Evolutionary conservation across 2,329 filamentous ascomycete genomes (phyloP), one percentile per base, ranked within the genome.

Genomic region (Blastomyces percursus): DNA sequence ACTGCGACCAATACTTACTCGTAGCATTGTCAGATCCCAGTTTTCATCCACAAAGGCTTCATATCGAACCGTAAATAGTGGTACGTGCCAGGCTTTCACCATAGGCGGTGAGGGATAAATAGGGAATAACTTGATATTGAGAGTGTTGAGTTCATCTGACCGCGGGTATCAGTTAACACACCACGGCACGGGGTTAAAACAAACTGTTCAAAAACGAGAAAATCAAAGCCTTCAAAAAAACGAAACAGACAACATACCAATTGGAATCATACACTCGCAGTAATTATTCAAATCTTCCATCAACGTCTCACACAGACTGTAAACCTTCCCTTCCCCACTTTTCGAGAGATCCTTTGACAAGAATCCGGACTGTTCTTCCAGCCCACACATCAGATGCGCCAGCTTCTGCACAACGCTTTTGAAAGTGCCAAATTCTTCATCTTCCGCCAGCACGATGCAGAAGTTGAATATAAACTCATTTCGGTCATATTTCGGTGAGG

Each of bases 391-490:
- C 35, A 94, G 85, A 65, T 87, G 83, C 1, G 93, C 94, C 59
- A 97, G 81, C 69, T 96, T 90, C 67, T 88, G 82, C 61, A 96
- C 91, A 40, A 97, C 89, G 66, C 86, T 87, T 74, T 92, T 90
- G 73, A 91, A 96, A 42, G 87, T 88, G 58, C 84, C 84, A 73
- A 89, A 89, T 71, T 95, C 89, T 16, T 82, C 79, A 42, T 82
- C 79, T 62, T 86, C 83, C 59, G 88, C 84, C 59, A 96, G 81
- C 35, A 96, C 88, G 54, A 97, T 80, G 64, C 91, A 91, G 72
- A 97, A 96, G 75, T 97, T 97, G 84, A 97, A 99, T 72, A 96
- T 96, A 80, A 96, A 97, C 75, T 96, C 90, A 76, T 96, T 96
- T 63, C 94, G 87, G 71, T 88, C 85, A 72, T 97, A 96, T 68